Base-by-base conservation (phyloP, 192 early-diverging fungal species). In the Linnemannia schmuckeri region DNA sequence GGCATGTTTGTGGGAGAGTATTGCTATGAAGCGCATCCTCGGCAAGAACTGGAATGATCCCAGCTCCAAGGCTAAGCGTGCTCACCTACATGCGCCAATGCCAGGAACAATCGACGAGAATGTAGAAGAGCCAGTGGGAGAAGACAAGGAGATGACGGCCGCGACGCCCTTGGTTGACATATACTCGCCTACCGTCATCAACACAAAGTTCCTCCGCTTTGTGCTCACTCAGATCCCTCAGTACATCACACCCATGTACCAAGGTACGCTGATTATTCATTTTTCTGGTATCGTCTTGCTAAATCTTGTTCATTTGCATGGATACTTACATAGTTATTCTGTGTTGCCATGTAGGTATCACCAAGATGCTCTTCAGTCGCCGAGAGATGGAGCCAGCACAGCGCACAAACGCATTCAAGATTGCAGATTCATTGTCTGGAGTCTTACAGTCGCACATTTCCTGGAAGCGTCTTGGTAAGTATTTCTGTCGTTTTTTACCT, bases 11-110 rank as follows among this genome's bases (percentile, higher is more conserved):
- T 94, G 93, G 91, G 95, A 97, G 80, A 92, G 89, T 57, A 79
- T 93, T 40, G 69, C 91, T 4, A 77, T 96, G 41, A 94, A 92
- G 52, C 89, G 85, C 24, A 66, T 88, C 10, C 89, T 96, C 13
- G 95, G 94, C 10, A 90, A 91, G 78, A 66, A 89, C n/a, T 97
- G 96, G 96, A 94, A 95, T 87, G 88, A 90, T 33, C 85, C 85
- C 24, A 85, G 66, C 42, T 84, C 84, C 40, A 90, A 81, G 69
- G 54, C 68, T 33, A 93, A 85, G 71, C 92, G 90, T 66, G 41
- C 72, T 17, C 70, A 72, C 49, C 80, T 15, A 72, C 70, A 70
- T 22, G n/a, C 57, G 35, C 57, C 79, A 24, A 54, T 88, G 12
- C 78, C 89, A 3, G 89, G 89, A 33, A 74, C 70, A 24, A 74